These are phyloP conservation scores for Xylaria sp. DNA, from an alignment of 2,329 filamentous ascomycete species.

Conservation along the genomic window DNA sequence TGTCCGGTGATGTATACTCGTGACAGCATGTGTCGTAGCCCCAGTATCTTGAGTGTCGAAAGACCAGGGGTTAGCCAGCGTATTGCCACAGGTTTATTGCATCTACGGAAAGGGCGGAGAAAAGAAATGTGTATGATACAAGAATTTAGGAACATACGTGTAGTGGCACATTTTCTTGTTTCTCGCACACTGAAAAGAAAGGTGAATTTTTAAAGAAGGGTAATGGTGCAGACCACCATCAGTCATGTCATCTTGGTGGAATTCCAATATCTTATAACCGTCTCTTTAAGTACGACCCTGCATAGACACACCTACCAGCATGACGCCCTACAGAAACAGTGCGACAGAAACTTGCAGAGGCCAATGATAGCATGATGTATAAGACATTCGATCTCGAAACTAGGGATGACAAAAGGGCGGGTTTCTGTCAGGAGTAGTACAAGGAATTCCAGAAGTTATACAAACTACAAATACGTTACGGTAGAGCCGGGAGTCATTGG, in stretches of 20 bases:
- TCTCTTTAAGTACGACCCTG: background rate
- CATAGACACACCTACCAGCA: background rate
- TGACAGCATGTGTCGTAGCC: conserved; percentile 12
- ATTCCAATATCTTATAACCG: background rate
- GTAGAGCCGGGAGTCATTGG: conserved; percentile 6
- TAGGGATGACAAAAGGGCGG: background rate
- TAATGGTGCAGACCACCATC: background rate
- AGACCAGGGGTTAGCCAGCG: conserved; percentile 2
- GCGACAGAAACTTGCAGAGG: background rate
- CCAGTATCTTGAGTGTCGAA: conserved; percentile 7
- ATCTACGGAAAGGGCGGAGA: background rate
- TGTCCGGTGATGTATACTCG: background rate
- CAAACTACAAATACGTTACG: background rate
- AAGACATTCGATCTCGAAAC: background rate
- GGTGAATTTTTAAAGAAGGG: background rate
- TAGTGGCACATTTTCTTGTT: conserved; percentile 19
- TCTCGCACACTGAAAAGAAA: background rate
- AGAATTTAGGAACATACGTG: conserved; percentile 3
- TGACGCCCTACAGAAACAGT: background rate
- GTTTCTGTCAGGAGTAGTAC: background rate
- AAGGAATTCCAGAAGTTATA: conserved; percentile 2
- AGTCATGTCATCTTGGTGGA: background rate
- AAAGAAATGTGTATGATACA: background rate
- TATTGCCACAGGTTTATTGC: background rate
- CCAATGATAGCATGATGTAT: background rate